Evolutionary conservation across 2,329 filamentous ascomycete genomes (phyloP).

Genomic region (Sphaerostilbella broomeana): DNA sequence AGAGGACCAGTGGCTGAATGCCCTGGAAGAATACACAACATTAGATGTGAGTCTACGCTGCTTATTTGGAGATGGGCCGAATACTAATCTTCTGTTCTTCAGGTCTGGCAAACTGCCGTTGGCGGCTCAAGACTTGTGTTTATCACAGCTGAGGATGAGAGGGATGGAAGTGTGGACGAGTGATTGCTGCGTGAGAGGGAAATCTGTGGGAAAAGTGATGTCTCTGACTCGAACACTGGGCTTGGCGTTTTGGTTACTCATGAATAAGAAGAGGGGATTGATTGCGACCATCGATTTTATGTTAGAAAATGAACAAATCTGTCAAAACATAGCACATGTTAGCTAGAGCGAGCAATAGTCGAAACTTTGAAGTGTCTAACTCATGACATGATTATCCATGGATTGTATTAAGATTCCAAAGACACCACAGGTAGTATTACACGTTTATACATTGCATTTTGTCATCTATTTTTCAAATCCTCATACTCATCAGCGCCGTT

Average conservation of each 20-base stretch:
- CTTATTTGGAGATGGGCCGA: neutral
- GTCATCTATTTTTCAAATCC: slow-evolving; percentile 29
- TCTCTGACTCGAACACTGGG: slow-evolving; percentile 16
- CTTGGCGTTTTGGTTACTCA: slow-evolving; percentile 26
- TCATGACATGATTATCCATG: neutral
- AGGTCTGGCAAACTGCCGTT: slow-evolving; percentile 75
- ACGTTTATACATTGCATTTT: slow-evolving; percentile 10
- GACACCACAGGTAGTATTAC: slow-evolving; percentile 10
- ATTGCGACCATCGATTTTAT: no score
- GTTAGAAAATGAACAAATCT: no score
- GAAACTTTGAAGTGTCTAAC: no score
- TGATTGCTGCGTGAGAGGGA: slow-evolving; percentile 14
- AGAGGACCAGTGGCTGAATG: slow-evolving; percentile 79
- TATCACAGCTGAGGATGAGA: slow-evolving; percentile 51
- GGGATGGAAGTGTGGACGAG: slow-evolving; percentile 43
- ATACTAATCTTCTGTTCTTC: slow-evolving; percentile 6
- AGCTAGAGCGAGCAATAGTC: no score
- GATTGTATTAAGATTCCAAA: neutral
- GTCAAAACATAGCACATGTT: no score
- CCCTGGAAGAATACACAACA: slow-evolving; percentile 81
- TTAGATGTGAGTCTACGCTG: slow-evolving; percentile 69
- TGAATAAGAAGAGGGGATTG: no score
- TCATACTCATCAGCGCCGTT: slow-evolving; percentile 45
- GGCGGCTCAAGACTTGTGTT: slow-evolving; percentile 67
- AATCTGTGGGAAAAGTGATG: slow-evolving; percentile 4